A percentile compares a stretch with the other conserved stretches of the same genome.
phyloP scores from a whole-genome alignment of 2,329 filamentous ascomycete species.

The Verticillium dahliae region DNA sequence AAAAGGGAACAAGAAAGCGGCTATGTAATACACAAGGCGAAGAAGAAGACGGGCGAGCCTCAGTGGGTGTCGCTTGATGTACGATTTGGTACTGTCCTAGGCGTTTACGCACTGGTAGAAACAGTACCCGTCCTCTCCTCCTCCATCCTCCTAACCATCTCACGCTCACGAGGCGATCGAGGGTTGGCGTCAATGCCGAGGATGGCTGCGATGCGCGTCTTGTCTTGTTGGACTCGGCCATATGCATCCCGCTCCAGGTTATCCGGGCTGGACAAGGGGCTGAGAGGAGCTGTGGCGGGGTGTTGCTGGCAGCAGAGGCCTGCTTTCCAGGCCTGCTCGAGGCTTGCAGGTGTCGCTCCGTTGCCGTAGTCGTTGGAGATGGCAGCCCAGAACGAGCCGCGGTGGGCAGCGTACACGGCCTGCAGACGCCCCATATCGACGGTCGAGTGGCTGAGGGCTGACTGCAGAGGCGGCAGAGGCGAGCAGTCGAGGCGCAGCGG shows the following conservation, averaged over 20 bases:
- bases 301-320: constrained; percentile 34
- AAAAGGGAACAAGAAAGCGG: constrained; percentile 1
- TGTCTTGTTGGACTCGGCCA: constrained; percentile 36
- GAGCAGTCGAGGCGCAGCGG: constrained; percentile 56
- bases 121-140: constrained; percentile 34
- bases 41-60: constrained; percentile 1
- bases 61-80: not conserved
- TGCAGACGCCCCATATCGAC: constrained; percentile 62
- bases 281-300: constrained; percentile 39
- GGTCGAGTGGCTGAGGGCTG: constrained; percentile 28
- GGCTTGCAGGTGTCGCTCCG: constrained; percentile 51
- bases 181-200: constrained; percentile 54
- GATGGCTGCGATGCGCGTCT: constrained; percentile 57
- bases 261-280: constrained; percentile 45
- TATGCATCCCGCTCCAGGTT: constrained; percentile 33
- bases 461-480: constrained; percentile 15
- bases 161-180: constrained; percentile 49
- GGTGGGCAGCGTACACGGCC: constrained; percentile 63
- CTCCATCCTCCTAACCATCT: constrained; percentile 50
- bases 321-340: constrained; percentile 66
- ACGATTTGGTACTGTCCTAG: not conserved
- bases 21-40: constrained; percentile 11
- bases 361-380: constrained; percentile 67
- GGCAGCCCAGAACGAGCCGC: constrained; percentile 64
- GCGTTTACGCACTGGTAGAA: constrained; percentile 20